Evolutionary conservation across 305 asterid species (phyloP).

Genomic region (Fraxinus greggii): DNA sequence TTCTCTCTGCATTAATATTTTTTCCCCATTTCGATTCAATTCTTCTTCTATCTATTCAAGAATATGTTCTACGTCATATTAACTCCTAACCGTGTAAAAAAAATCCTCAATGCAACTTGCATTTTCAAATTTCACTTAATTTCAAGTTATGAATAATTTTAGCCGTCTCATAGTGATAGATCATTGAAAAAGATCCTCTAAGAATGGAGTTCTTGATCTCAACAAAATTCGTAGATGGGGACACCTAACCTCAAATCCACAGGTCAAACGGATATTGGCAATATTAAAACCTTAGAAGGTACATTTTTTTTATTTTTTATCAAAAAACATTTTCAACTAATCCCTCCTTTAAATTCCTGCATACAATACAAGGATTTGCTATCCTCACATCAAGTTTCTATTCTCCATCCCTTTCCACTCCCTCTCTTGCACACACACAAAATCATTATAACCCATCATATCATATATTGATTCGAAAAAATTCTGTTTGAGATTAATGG

Average conservation of each 20-base stretch:
- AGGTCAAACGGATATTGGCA: constrained; percentile 3
- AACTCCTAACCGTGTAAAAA: not conserved
- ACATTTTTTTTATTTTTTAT: not conserved
- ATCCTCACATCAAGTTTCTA: constrained; percentile 24
- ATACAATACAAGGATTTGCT: not conserved
- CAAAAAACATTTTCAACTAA: constrained; percentile 22
- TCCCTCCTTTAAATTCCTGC: constrained; percentile 36
- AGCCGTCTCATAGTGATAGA: not conserved
- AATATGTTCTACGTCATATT: too few species aligned
- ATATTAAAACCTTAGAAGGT: constrained; percentile 4
- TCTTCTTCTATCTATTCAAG: too few species aligned
- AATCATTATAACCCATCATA: too few species aligned
- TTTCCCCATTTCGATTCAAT: too few species aligned
- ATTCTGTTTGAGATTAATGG: constrained; percentile 33
- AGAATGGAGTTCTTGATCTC: not conserved
- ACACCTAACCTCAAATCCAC: constrained; percentile 16
- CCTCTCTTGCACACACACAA: not conserved
- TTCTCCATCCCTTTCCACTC: not conserved
- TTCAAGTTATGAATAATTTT: too few species aligned
- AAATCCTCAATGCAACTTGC: too few species aligned
- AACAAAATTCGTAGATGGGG: constrained; percentile 15
- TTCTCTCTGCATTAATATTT: too few species aligned
- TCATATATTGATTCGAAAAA: not conserved
- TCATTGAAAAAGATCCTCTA: not conserved
- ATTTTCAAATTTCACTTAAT: not conserved